A percentile compares a stretch with the other conserved stretches of the same genome.
Evolutionary conservation across 1,284 basidiomycete genomes (phyloP).

Genomic region (Polyporus tsugae): DNA sequence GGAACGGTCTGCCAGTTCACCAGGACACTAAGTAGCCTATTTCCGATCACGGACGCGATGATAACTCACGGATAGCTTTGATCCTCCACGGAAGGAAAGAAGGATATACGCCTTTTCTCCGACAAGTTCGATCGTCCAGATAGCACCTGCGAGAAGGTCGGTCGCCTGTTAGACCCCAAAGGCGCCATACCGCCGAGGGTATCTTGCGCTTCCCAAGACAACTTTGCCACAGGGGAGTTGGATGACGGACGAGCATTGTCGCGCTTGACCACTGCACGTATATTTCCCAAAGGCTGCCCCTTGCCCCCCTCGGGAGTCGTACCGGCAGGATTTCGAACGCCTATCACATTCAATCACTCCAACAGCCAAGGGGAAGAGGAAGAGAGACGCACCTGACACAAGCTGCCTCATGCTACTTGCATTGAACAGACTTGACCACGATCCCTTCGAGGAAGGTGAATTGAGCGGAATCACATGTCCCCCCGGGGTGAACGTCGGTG

Average conservation of each 20-base stretch:
- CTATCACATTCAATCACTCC: constrained; percentile 14
- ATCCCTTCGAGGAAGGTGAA: constrained; percentile 67
- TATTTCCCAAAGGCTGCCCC: constrained; percentile 9
- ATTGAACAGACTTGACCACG: constrained; percentile 80
- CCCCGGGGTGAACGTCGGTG: constrained; percentile 39
- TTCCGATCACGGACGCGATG: background rate
- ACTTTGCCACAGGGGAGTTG: constrained; percentile 53
- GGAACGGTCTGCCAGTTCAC: constrained; percentile 18
- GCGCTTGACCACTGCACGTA: constrained; percentile 20
- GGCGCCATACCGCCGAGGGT: constrained; percentile 42
- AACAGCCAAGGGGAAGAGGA: background rate
- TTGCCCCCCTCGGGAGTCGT: constrained; percentile 18
- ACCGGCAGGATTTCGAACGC: constrained; percentile 19
- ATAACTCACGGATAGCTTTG: constrained; percentile 31
- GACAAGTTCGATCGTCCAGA: constrained; percentile 37
- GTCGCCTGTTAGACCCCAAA: constrained; percentile 50
- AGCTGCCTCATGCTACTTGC: constrained; percentile 69
- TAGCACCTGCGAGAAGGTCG: constrained; percentile 50
- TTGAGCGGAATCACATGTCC: constrained; percentile 40
- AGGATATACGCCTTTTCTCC: constrained; percentile 47
- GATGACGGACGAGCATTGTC: constrained; percentile 38
- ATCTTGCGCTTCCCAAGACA: constrained; percentile 59
- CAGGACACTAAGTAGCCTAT: background rate
- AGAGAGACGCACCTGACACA: constrained; percentile 56
- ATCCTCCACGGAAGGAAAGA: constrained; percentile 39